These are phyloP conservation scores for Lentinula guzmanii DNA, from an alignment of 768 basidiomycete genomes.

Conservation along the genomic window DNA sequence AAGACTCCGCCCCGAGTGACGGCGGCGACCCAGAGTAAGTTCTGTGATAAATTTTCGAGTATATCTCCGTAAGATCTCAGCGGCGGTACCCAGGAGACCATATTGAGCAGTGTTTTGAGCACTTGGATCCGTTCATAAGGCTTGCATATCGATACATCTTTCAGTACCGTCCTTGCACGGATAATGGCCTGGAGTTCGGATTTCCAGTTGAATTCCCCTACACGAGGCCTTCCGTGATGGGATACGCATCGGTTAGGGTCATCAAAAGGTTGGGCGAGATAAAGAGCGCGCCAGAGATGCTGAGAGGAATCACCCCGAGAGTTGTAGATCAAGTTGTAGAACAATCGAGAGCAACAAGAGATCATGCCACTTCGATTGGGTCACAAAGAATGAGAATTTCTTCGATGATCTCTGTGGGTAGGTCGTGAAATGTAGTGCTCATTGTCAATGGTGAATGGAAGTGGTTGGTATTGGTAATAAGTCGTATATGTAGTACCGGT, in stretches of 20 bases:
- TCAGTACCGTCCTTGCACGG: constrained; percentile 46
- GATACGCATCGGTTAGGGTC: constrained; percentile 51
- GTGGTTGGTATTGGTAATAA: no score
- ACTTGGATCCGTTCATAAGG: constrained; percentile 36
- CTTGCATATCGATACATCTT: constrained; percentile 24
- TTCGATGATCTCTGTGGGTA: constrained; percentile 59
- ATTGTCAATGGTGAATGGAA: neutral
- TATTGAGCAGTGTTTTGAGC: constrained; percentile 44
- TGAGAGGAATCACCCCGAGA: constrained; percentile 23
- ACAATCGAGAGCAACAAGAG: constrained; percentile 42
- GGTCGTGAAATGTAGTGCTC: constrained; percentile 8
- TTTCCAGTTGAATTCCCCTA: constrained; percentile 43
- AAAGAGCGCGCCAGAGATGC: constrained; percentile 60
- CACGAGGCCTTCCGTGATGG: constrained; percentile 24
- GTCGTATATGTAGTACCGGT: no score
- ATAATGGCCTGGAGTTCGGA: constrained; percentile 46
- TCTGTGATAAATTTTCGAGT: constrained; percentile 33
- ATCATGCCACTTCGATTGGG: constrained; percentile 51
- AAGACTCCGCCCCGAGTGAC: constrained; percentile 37
- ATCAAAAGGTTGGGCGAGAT: constrained; percentile 58
- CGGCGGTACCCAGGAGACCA: constrained; percentile 38
- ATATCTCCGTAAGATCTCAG: constrained; percentile 16
- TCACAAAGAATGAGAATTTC: constrained; percentile 50
- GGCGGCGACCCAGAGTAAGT: constrained; percentile 45
- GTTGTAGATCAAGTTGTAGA: constrained; percentile 39